A percentile compares a stretch with the other conserved stretches of the same genome.
Conservation (phyloP, 352 stramenopile genomes). For the Phytophthora parvispora region DNA sequence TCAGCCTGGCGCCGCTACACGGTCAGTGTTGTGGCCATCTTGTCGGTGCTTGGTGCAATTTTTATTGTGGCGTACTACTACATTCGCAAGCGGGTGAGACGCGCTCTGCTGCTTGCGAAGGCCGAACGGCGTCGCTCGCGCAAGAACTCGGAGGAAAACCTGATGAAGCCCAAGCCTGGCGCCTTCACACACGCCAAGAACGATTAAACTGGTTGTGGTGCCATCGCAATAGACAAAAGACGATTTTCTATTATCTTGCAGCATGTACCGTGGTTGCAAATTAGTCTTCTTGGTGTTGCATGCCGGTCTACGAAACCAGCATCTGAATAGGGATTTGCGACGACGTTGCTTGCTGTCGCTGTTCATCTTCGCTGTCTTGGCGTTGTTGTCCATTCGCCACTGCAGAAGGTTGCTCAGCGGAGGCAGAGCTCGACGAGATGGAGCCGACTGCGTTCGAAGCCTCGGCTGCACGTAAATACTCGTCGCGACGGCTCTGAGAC, state of each 20-base stretch:
- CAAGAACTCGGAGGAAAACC: slow-evolving; percentile 74
- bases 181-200: slow-evolving; percentile 75
- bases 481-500: slow-evolving; percentile 50
- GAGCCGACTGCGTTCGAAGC: slow-evolving; percentile 34
- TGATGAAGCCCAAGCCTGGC: slow-evolving; percentile 50
- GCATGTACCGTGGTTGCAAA: slow-evolving; percentile 12
- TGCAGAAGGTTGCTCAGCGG: slow-evolving; percentile 9
- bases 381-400: slow-evolving; percentile 11
- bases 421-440: neutral
- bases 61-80: slow-evolving; percentile 88
- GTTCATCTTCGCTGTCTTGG: slow-evolving; percentile 10
- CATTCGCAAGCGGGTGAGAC: slow-evolving; percentile 85
- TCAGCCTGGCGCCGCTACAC: slow-evolving; percentile 87
- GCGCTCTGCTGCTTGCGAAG: slow-evolving; percentile 89
- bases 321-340: slow-evolving; percentile 75
- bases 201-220: slow-evolving; percentile 33
- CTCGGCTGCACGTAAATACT: slow-evolving; percentile 51
- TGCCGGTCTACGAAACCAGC: slow-evolving; percentile 66
- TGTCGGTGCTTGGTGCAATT: slow-evolving; percentile 75
- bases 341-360: slow-evolving; percentile 29
- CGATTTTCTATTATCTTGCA: slow-evolving; percentile 28
- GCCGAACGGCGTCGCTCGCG: slow-evolving; percentile 90
- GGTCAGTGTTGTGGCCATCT: slow-evolving; percentile 75
- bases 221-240: slow-evolving; percentile 26
- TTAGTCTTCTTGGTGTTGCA: slow-evolving; percentile 11